A percentile compares a stretch with the other conserved stretches of the same genome.
Evolutionary conservation across 176 grass and related monocot species (phyloP).

Genomic region (Guadua angustifolia): DNA sequence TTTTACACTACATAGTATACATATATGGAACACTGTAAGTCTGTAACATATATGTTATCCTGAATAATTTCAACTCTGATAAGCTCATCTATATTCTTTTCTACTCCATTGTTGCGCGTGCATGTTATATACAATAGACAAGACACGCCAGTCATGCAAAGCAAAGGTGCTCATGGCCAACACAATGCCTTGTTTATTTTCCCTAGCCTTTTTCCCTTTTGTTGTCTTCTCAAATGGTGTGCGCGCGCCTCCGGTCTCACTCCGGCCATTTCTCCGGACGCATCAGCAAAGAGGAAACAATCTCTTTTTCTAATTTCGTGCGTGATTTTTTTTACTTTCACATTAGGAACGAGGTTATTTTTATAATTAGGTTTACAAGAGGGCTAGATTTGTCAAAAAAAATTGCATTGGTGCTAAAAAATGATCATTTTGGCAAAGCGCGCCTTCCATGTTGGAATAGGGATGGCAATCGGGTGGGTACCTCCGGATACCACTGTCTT

Average conservation of each 20-base stretch:
- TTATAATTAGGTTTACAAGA: too few relatives aligned
- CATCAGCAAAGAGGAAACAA: not conserved
- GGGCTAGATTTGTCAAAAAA: too few relatives aligned
- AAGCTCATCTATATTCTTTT: not conserved
- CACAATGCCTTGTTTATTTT: not conserved
- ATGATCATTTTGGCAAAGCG: too few relatives aligned
- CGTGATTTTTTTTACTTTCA: too few relatives aligned
- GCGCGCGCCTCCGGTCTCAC: not conserved
- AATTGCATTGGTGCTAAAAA: too few relatives aligned
- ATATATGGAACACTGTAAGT: not conserved
- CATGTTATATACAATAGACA: not conserved
- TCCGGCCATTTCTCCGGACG: slow-evolving; percentile 12
- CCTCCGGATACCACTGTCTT: too few relatives aligned
- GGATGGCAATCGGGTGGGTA: too few relatives aligned
- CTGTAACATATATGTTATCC: not conserved
- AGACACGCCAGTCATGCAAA: not conserved
- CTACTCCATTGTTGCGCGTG: not conserved
- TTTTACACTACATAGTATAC: not conserved
- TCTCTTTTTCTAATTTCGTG: too few relatives aligned
- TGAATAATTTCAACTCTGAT: not conserved
- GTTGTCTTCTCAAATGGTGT: slow-evolving; percentile 10
- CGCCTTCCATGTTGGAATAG: too few relatives aligned
- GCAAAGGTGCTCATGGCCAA: not conserved
- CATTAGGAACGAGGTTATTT: too few relatives aligned
- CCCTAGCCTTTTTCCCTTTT: not conserved